These are phyloP conservation scores for Sclerotinia nivalis DNA, from an alignment of 2,329 filamentous ascomycete genomes.

Conservation along the genomic window DNA sequence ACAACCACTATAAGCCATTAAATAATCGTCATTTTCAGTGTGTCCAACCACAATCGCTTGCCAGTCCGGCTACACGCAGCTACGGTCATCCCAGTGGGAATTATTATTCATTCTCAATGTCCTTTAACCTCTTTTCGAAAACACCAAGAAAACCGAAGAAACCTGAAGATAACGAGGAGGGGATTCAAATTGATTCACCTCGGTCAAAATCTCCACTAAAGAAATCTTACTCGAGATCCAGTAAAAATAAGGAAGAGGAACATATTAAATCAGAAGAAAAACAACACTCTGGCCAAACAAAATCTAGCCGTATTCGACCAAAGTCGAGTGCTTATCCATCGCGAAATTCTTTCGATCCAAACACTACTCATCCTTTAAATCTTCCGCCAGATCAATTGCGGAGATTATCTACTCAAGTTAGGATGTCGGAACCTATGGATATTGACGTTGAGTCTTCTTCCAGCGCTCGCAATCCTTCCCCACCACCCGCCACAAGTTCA, in stretches of 20 bases:
- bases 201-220: constrained; percentile 39
- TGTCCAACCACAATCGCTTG: constrained; percentile 22
- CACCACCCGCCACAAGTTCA: constrained; percentile 49
- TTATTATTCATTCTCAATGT: constrained; percentile 24
- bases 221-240: constrained; percentile 38
- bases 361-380: constrained; percentile 80
- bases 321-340: constrained; percentile 36
- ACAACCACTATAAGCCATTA: constrained; percentile 4
- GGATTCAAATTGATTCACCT: constrained; percentile 30
- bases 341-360: constrained; percentile 56
- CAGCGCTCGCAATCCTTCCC: constrained; percentile 51
- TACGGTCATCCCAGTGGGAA: constrained; percentile 22
- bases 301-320: constrained; percentile 37
- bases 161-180: constrained; percentile 35
- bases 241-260: constrained; percentile 38
- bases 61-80: constrained; percentile 24
- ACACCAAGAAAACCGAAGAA: constrained; percentile 42
- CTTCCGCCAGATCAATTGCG: constrained; percentile 86
- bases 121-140: constrained; percentile 42
- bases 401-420: constrained; percentile 68
- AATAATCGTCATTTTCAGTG: not conserved
- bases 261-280: constrained; percentile 29
- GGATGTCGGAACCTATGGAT: constrained; percentile 63
- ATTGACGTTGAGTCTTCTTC: constrained; percentile 64
- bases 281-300: constrained; percentile 34